Percentiles rank a stretch among this genome's conserved stretches.
Evolutionary conservation across 306 rosid genomes (phyloP).

Genomic region (Urtica urens): DNA sequence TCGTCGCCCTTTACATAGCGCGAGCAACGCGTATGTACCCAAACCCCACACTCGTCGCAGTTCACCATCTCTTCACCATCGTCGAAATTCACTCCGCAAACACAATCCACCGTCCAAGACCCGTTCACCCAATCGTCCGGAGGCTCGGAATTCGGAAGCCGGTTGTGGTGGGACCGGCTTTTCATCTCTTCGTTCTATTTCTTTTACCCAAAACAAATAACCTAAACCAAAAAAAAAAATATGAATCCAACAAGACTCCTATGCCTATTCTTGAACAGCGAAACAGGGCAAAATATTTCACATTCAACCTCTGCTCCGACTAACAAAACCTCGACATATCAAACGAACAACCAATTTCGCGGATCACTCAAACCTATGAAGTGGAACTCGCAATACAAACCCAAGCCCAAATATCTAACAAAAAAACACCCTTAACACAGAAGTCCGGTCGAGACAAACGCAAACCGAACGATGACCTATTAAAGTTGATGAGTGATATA

Average conservation of each 20-base stretch:
- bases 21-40: constrained; percentile 98
- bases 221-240: no score
- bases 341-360: neutral
- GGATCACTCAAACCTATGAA: neutral
- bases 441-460: neutral
- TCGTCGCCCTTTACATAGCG: constrained; percentile 89
- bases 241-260: neutral
- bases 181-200: constrained; percentile 31
- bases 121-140: constrained; percentile 93
- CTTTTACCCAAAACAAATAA: neutral
- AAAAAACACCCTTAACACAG: neutral
- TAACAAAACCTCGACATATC: neutral
- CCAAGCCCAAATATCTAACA: constrained; percentile 5
- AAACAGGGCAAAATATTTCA: constrained; percentile 4
- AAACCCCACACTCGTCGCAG: constrained; percentile 95
- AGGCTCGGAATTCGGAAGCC: constrained; percentile 75
- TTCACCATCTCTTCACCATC: constrained; percentile 99
- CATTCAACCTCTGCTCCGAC: neutral
- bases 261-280: constrained; percentile 2
- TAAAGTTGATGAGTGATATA: neutral
- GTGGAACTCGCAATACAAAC: neutral
- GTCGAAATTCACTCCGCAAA: constrained; percentile 90
- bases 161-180: constrained; percentile 75
- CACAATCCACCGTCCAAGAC: constrained; percentile 93
- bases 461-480: neutral